Base-by-base conservation (phyloP, 2,329 filamentous ascomycete species). In the Penicillium palitans region DNA sequence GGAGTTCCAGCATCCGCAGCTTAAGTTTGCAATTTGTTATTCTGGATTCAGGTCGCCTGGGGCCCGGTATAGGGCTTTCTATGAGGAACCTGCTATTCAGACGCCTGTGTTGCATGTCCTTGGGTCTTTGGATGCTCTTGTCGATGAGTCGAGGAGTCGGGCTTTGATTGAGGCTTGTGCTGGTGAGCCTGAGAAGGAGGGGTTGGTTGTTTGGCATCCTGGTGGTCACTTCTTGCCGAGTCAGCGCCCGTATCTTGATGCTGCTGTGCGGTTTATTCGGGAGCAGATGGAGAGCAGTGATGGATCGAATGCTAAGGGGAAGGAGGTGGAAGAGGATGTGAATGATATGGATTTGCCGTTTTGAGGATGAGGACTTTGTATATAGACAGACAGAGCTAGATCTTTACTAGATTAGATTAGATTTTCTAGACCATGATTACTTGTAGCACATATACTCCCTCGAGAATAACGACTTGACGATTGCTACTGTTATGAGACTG, bases 161-260 rank as follows among this genome's bases (percentile, higher is more conserved):
- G 83, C 80, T 24, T 76, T 97, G 58, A 81, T 90, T 3, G 86
- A 91, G 25, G 81, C 83, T 47, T 91, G 87, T 72, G 82, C 73
- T 62, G 81, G 80, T 46, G 80, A 70, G 80, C 85, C 63, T 70
- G 66, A 83, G 65, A 75, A 71, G 45, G 79, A 81, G 55, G 78
- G 75, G 44, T 82, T 77, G 65, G 80, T 85, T 52, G 80, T 89
- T 52, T 85, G 89, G 67, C 91, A 96, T 75, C 93, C 93, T 1
- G 93, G 93, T 8, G 93, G 93, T 0, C 93, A 98, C 74, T 92
- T 96, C 70, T 84, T 97, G 69, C 93, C 93, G 0, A 87, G 91
- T 59, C 86, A 88, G 65, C 91, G 89, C 78, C 89, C 92, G 65
- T 95, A 89, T 83, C 85, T 88, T 21, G 87, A 88, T 80, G 88